These are phyloP conservation scores for Bryoerythrophyllum caledonicum DNA, from an alignment of 225 moss, liverwort and hornwort genomes.

Conservation along the genomic window DNA sequence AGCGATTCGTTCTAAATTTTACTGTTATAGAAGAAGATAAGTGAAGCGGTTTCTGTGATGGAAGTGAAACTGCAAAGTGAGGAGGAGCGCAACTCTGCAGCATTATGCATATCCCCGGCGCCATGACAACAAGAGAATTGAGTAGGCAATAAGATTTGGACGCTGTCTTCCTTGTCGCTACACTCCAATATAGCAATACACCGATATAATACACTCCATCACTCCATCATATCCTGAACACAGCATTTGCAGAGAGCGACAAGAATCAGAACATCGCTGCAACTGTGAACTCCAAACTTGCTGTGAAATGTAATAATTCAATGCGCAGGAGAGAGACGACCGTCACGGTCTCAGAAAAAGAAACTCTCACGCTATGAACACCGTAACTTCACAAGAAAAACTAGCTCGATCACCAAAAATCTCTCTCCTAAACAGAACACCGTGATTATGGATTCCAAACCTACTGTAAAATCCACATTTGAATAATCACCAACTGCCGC, in stretches of 20 bases:
- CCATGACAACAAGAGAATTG: constrained; percentile 32
- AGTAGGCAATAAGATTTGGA: constrained; percentile 11
- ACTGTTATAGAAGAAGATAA: constrained; percentile 34
- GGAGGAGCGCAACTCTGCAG: constrained; percentile 34
- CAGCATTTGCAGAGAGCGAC: neutral
- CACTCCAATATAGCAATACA: neutral
- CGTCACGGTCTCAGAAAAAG: neutral
- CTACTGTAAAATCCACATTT: neutral
- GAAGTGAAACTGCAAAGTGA: constrained; percentile 33
- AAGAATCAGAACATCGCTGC: constrained; percentile 20
- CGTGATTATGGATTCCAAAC: neutral
- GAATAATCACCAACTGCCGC: neutral
- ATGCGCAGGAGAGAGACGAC: neutral
- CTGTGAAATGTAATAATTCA: neutral
- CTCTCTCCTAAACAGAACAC: constrained; percentile 16
- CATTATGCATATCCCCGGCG: constrained; percentile 39
- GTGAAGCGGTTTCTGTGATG: constrained; percentile 34
- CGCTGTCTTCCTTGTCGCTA: constrained; percentile 10
- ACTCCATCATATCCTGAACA: constrained; percentile 25
- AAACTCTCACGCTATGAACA: neutral
- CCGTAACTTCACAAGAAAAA: neutral
- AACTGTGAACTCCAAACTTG: neutral
- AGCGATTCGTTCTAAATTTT: constrained; percentile 33
- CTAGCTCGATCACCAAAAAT: neutral
- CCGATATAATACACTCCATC: constrained; percentile 22